These are phyloP conservation scores for Filobasidium wieringae DNA, from an alignment of 768 basidiomycete species.

Conservation along the genomic window DNA sequence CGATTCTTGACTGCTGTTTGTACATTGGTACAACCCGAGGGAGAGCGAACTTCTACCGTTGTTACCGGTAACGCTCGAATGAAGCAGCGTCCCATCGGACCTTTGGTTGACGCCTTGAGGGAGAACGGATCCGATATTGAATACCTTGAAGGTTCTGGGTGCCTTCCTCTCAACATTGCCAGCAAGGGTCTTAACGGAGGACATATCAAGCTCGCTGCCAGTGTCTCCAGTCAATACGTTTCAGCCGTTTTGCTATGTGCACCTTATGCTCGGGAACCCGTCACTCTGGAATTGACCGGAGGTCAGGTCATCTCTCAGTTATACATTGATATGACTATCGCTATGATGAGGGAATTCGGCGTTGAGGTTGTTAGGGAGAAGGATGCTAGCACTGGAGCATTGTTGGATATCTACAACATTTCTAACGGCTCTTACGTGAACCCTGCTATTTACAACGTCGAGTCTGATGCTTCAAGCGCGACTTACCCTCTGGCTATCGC, in stretches of 20 bases:
- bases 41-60: conserved; percentile 46
- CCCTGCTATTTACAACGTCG: conserved; percentile 73
- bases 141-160: conserved; percentile 68
- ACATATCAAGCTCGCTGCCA: conserved; percentile 74
- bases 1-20: conserved; percentile 96
- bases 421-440: conserved; percentile 64
- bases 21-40: conserved; percentile 55
- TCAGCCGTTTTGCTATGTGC: conserved; percentile 93
- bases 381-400: conserved; percentile 51
- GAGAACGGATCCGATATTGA: conserved; percentile 66
- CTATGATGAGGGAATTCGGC: conserved; percentile 93
- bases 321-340: conserved; percentile 98
- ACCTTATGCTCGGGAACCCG: conserved; percentile 73
- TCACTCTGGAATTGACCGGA: conserved; percentile 79
- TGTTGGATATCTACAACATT: conserved; percentile 72
- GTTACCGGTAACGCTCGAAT: conserved; percentile 97
- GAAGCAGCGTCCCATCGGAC: conserved; percentile 96
- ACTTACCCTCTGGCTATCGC: conserved; percentile 96
- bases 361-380: conserved; percentile 57
- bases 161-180: conserved; percentile 65
- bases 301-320: conserved; percentile 96
- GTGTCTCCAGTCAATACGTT: conserved; percentile 94
- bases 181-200: conserved; percentile 65
- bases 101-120: conserved; percentile 77
- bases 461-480: conserved; percentile 81